Conservation (phyloP, 2,329 filamentous ascomycete species). For the Verticillium nonalfalfae region DNA sequence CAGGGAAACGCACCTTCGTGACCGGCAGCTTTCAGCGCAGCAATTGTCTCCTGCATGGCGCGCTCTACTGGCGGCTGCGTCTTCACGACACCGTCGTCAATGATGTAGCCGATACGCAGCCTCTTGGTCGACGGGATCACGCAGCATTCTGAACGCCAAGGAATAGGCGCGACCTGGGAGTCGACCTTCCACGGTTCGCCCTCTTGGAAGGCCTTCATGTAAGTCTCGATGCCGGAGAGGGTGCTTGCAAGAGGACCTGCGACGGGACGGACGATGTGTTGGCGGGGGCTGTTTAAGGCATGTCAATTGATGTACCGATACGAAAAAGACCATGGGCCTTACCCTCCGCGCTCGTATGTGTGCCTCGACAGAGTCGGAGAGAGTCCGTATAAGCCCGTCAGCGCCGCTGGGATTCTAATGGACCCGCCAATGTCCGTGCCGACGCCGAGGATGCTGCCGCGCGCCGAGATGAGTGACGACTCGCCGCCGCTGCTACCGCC, state of each 20-base stretch:
- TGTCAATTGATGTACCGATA: not conserved
- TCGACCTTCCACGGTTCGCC: slow-evolving; percentile 34
- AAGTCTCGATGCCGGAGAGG: slow-evolving; percentile 26
- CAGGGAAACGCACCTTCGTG: slow-evolving; percentile 18
- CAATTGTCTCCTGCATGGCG: slow-evolving; percentile 20
- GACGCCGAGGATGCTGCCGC: slow-evolving; percentile 32
- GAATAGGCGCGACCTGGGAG: slow-evolving; percentile 28
- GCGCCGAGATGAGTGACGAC: slow-evolving; percentile 31
- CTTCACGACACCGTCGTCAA: slow-evolving; percentile 15
- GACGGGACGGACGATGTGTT: slow-evolving; percentile 26
- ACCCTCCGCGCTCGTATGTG: slow-evolving; percentile 20
- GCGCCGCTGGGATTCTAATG: slow-evolving; percentile 34
- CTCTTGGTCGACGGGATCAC: slow-evolving; percentile 13
- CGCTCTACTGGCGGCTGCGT: slow-evolving; percentile 18
- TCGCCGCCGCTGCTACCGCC: slow-evolving; percentile 38
- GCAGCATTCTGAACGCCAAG: slow-evolving; percentile 25
- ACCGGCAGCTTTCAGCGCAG: slow-evolving; percentile 12
- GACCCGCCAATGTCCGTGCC: slow-evolving; percentile 41
- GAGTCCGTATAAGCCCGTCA: slow-evolving; percentile 35
- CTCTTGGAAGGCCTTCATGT: slow-evolving; percentile 28
- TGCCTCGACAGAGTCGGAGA: slow-evolving; percentile 26
- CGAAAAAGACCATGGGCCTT: not conserved
- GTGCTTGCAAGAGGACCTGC: slow-evolving; percentile 13
- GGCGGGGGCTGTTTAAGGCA: slow-evolving; percentile 2
- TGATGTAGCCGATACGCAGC: slow-evolving; percentile 14